These are phyloP conservation scores for Lentinula detonsa DNA, from an alignment of 768 basidiomycete species.

Conservation along the genomic window DNA sequence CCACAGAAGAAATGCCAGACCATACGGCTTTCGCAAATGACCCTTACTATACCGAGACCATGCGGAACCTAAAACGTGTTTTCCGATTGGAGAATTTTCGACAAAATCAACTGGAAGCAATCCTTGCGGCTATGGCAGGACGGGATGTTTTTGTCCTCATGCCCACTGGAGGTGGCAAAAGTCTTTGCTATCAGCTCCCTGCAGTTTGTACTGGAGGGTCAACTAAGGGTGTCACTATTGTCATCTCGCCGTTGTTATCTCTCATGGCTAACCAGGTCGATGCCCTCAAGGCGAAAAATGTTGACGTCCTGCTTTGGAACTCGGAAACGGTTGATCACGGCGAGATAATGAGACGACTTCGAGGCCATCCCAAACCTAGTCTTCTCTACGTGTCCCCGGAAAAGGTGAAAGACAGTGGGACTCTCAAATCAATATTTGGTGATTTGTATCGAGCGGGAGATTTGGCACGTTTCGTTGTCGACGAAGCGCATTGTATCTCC, in stretches of 20 bases:
- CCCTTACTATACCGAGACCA: conserved; percentile 44
- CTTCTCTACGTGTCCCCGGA: conserved; percentile 93
- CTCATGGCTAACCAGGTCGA: conserved; percentile 89
- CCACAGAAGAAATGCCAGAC: not conserved
- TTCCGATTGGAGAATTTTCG: conserved; percentile 73
- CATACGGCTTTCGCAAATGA: conserved; percentile 11
- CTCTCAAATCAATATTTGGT: conserved; percentile 49
- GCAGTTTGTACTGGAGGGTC: conserved; percentile 70
- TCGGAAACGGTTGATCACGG: conserved; percentile 43
- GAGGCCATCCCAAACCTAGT: conserved; percentile 42
- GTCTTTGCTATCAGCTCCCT: conserved; percentile 85
- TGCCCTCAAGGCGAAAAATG: conserved; percentile 52
- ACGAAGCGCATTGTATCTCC: conserved; percentile 94
- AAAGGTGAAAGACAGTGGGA: conserved; percentile 60
- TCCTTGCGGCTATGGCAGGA: conserved; percentile 72
- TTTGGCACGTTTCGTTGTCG: conserved; percentile 88
- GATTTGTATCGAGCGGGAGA: conserved; percentile 49
- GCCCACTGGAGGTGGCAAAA: conserved; percentile 95
- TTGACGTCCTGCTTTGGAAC: conserved; percentile 69
- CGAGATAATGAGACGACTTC: conserved; percentile 36
- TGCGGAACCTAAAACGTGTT: conserved; percentile 41
- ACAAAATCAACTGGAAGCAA: conserved; percentile 80
- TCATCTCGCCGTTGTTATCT: conserved; percentile 83
- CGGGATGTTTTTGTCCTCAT: conserved; percentile 92
- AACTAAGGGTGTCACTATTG: conserved; percentile 80